Evolutionary conservation across 2,329 filamentous ascomycete species (phyloP).

Genomic region (Clonostachys solani): DNA sequence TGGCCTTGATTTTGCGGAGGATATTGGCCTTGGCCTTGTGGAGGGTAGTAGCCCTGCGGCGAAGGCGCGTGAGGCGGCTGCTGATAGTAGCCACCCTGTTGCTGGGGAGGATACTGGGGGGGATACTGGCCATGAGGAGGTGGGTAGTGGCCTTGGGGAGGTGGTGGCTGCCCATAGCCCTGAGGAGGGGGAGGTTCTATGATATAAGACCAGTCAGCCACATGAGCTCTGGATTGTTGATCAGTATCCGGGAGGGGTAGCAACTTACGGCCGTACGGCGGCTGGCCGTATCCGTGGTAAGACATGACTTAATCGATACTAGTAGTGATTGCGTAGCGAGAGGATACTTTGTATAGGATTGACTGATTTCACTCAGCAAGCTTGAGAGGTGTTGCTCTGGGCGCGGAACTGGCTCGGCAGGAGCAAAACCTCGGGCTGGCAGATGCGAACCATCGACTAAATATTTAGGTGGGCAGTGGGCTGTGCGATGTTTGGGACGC

Average conservation of each 20-base stretch:
- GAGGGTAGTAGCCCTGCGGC: constrained; percentile 27
- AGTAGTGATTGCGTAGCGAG: too few relatives aligned
- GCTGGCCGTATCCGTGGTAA: constrained; percentile 24
- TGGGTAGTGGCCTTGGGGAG: constrained; percentile 17
- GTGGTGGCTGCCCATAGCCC: constrained; percentile 31
- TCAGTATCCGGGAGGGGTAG: not conserved
- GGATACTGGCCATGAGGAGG: constrained; percentile 13
- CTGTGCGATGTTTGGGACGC: too few relatives aligned
- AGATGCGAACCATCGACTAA: too few relatives aligned
- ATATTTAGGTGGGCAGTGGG: too few relatives aligned
- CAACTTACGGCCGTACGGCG: constrained; percentile 28
- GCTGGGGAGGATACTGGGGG: constrained; percentile 17
- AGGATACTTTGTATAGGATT: too few relatives aligned
- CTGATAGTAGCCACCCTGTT: constrained; percentile 17
- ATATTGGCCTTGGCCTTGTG: constrained; percentile 17
- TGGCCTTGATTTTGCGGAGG: constrained; percentile 20
- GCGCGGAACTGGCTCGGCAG: too few relatives aligned
- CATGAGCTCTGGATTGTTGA: too few relatives aligned
- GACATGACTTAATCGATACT: constrained; percentile 17
- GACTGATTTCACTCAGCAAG: too few relatives aligned
- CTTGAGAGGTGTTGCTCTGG: too few relatives aligned
- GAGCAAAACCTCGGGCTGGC: too few relatives aligned
- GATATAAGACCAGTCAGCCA: constrained; percentile 4
- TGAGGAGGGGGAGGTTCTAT: constrained; percentile 27
- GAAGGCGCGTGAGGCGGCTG: constrained; percentile 16